Evolutionary conservation across 1,139 yeast genomes (phyloP), one percentile per base, ranked within the genome.

Genomic region (Geotrichum candidum): DNA sequence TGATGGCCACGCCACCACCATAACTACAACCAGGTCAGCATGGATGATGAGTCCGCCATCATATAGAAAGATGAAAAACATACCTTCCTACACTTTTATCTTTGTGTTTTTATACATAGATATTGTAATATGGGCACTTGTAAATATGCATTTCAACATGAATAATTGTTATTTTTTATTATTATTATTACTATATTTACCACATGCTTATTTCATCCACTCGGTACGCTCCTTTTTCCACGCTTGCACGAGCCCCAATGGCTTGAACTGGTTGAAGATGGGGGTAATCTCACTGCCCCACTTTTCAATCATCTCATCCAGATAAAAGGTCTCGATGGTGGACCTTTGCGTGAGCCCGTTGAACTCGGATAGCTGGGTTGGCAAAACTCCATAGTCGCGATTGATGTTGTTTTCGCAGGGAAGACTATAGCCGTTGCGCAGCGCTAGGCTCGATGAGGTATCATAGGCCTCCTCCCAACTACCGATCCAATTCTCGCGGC

Each of bases 221-320:
- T 51, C 62, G 38, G 54, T 56, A 11, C 46, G 50, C 46, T 59
- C 57, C 58, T 54, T 58, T 23, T 53, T 60, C 63, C 63, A 60
- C 6, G 53, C 29, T 41, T 57, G 59, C 31, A 58, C 53, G 46
- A 60, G 53, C 1, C 65, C 61, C 2, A 51, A 22, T n/a, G 64
- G 64, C 35, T 56, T 38, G 22, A 57, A 56, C 23, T 55, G 45
- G 2, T 45, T 53, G 54, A 58, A 59, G 1, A 61, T 50, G 1
- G 64, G 61, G 5, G 33, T n/a, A 13, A 10, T 29, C 22, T 38
- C 5, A 2, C 53, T 25, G 2, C 63, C 63, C 63, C 63, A 65
- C 25, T 33, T 53, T 13, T 60, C 55, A 29, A 56, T 31, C 58
- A 65, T 59, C 7, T 61, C 63, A 4, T 55, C 61, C 1, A 63